Evolutionary conservation across 345 rosid genomes (phyloP), one percentile per base, ranked within the genome.

Genomic region (Alliaria petiolata): DNA sequence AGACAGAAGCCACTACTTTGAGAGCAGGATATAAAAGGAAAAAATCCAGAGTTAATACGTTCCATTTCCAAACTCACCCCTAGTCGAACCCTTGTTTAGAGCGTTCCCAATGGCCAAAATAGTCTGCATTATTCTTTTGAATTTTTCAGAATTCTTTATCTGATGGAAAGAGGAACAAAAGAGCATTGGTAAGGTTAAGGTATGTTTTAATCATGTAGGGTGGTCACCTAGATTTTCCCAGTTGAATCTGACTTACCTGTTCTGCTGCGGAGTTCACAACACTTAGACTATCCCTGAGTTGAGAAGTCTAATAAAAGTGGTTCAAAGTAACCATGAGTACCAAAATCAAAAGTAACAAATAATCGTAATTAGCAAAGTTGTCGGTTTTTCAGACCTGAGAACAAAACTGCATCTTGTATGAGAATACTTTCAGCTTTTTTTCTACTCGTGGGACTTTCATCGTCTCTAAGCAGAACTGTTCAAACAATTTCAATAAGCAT

Each of bases 91-190:
- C 72, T 90, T 96, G 76, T 90, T 93, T 76, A 93, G 79, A 51
- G 98, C 98, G 83, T 93, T 93, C 71, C 98, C 98, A 30, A 93
- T 81, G 2, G 92, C 80, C 62, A 93, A 90, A 81, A 93, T 82
- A 31, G 97, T 93, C 85, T 93, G 97, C 98, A 93, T 93, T 65
- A 93, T 82, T 77, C 88, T 90, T 82, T 87, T 89, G 75, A 93
- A 80, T 79, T 90, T 90, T 25, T 69, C 83, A 65, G 92, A 76
- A 38, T 76, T 76, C 57, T 76, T 76, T 40, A 76, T 42, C 79
- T 76, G 70, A 69, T 62, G 36, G 43, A 17, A 28, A 58, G 71
- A 58, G 30, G 3, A 45, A 38, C 12, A 36, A 19, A 30, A 70
- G 30, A 70, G 45, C 17, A 52, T 20, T 28, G 14, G 16, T 40